Evolutionary conservation across 192 early-diverging fungal species (phyloP), one percentile per base, ranked within the genome.

Genomic region (Entrophospora sp.): DNA sequence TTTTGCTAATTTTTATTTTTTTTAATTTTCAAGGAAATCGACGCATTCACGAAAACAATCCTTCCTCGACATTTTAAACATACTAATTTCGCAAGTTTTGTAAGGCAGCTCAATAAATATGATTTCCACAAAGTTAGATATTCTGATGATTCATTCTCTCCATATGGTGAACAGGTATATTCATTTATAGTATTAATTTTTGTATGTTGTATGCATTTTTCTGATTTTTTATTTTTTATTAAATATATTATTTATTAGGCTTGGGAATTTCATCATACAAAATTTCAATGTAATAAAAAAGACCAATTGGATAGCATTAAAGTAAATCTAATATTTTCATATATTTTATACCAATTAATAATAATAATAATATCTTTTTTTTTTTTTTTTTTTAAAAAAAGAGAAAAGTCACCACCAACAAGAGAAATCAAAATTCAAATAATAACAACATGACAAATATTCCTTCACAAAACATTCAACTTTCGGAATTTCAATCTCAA

Each of bases 31-130:
- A n/a, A n/a, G 67, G 88, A 90, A 36, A 80, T 84, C 8, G 82
- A 80, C 20, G 87, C 87, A 37, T 90, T 91, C 73, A 76, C 84
- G 22, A 80, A 80, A 57, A 69, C 69, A 14, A 79, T 89, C 20
- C 57, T 89, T 10, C 88, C 88, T 24, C 75, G 78, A 48, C 81
- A 83, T 45, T 90, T 87, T 68, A 88, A 88, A 64, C 88, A 90
- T 71, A 80, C 79, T 66, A 87, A 86, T 58, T 86, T 86, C 70
- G 77, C 81, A 8, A 81, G 79, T 63, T 86, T 86, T 72, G 84
- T 86, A 25, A 79, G 88, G 6, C 88, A 90, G 57, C 79, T 88
- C 16, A 90, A 90, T 76, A 89, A 85, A 66, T 90, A 89, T 61
- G 87, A 83, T 59, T 91, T 91, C 68, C 85, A 87, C 73, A 91